Percentiles rank a stretch among this genome's conserved stretches.
These are phyloP conservation scores for Pichia sp. DNA, from an alignment of 1,139 yeast genomes.

Conservation along the genomic window DNA sequence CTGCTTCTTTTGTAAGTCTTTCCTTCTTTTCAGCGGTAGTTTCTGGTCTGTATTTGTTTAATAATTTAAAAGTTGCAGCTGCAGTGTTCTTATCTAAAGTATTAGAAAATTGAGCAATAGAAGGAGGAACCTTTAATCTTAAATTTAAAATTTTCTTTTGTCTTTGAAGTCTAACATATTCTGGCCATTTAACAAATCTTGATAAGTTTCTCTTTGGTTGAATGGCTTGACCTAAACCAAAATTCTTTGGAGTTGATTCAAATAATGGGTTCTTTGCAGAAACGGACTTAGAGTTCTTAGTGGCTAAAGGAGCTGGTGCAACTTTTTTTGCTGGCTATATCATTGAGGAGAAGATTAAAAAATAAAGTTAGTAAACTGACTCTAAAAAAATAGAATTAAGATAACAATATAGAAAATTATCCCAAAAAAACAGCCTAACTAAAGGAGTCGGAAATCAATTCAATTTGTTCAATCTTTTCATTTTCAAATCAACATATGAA, in stretches of 20 bases:
- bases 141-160: slow-evolving; percentile 91
- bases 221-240: slow-evolving; percentile 91
- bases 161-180: slow-evolving; percentile 93
- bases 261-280: slow-evolving; percentile 50
- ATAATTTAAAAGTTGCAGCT: slow-evolving; percentile 89
- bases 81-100: slow-evolving; percentile 98
- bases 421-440: too few relatives aligned
- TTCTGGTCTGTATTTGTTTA: slow-evolving; percentile 99
- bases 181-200: slow-evolving; percentile 98
- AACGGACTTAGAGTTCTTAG: slow-evolving; percentile 33
- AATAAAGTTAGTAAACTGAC: slow-evolving; percentile 20
- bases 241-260: slow-evolving; percentile 85
- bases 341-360: slow-evolving; percentile 50
- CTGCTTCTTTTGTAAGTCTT: slow-evolving; percentile 97
- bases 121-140: slow-evolving; percentile 98
- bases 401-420: background rate
- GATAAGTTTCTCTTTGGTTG: slow-evolving; percentile 96
- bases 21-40: slow-evolving; percentile 95
- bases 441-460: too few relatives aligned
- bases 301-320: slow-evolving; percentile 75
- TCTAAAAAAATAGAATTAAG: slow-evolving; percentile 13
- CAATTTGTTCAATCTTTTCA: too few relatives aligned
- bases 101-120: slow-evolving; percentile 91
- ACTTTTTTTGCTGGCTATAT: slow-evolving; percentile 84
- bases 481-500: too few relatives aligned